These are phyloP conservation scores for Aspergillus pseudonomiae DNA, from an alignment of 2,329 filamentous ascomycete genomes.

Conservation along the genomic window DNA sequence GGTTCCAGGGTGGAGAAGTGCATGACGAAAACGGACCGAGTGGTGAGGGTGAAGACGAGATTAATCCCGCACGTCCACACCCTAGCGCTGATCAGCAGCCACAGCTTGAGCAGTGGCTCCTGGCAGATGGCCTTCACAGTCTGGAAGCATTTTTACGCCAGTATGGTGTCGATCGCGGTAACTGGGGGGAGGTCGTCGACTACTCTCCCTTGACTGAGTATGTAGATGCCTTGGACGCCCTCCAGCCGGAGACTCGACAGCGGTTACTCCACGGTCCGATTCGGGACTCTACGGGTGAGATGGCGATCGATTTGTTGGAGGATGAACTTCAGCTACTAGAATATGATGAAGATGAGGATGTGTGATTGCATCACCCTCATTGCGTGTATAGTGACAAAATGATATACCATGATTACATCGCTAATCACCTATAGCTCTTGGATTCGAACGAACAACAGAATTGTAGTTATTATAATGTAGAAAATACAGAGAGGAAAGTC, in stretches of 20 bases:
- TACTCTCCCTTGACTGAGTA: constrained; percentile 40
- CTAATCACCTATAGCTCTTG: neutral
- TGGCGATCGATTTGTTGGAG: constrained; percentile 40
- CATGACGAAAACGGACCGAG: constrained; percentile 15
- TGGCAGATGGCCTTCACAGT: constrained; percentile 36
- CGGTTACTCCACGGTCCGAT: constrained; percentile 35
- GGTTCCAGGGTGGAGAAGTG: constrained; percentile 24
- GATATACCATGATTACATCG: neutral
- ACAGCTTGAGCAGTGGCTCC: constrained; percentile 37
- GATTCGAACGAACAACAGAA: neutral
- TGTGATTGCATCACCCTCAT: constrained; percentile 10
- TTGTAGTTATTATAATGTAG: neutral
- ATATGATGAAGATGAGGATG: constrained; percentile 25
- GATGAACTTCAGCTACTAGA: constrained; percentile 40
- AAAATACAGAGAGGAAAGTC: neutral
- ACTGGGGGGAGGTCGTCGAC: constrained; percentile 43
- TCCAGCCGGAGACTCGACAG: constrained; percentile 30
- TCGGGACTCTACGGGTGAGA: constrained; percentile 36
- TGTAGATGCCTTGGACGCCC: constrained; percentile 34
- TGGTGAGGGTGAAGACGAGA: constrained; percentile 16
- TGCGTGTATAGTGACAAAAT: constrained; percentile 1
- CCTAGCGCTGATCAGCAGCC: constrained; percentile 31
- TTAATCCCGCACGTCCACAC: constrained; percentile 20
- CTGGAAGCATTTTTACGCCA: constrained; percentile 41
- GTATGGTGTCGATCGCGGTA: constrained; percentile 46